phyloP scores from a whole-genome alignment of 2,329 filamentous ascomycete genomes.

The Colletotrichum abscissum region DNA sequence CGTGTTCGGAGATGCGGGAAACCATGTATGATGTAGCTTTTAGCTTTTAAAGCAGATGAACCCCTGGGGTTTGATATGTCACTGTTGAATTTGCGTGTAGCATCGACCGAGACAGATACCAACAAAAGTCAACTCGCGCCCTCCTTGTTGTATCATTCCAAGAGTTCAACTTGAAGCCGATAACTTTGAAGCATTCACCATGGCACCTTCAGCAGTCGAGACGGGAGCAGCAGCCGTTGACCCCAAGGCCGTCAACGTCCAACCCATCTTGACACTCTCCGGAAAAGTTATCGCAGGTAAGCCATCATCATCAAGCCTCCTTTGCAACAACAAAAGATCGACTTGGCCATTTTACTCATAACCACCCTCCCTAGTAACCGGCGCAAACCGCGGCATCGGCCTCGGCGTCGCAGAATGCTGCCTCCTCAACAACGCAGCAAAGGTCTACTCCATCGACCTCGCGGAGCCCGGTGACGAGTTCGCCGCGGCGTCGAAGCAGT shows the following conservation, averaged over 20 bases:
- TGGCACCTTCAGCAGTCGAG: conserved; percentile 9
- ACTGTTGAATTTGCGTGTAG: neutral
- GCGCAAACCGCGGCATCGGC: conserved; percentile 57
- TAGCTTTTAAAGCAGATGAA: neutral
- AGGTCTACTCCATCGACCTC: conserved; percentile 49
- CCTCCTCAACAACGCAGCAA: conserved; percentile 54
- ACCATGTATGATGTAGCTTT: too few relatives aligned
- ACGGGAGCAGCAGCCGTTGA: neutral
- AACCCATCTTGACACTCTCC: conserved; percentile 42
- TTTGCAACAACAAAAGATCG: too few relatives aligned
- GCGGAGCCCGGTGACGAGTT: conserved; percentile 42
- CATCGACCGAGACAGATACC: too few relatives aligned
- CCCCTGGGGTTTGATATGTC: neutral
- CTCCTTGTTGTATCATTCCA: too few relatives aligned
- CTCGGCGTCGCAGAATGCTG: conserved; percentile 60
- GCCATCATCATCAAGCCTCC: conserved; percentile 14
- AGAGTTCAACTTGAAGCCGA: neutral
- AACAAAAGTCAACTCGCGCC: too few relatives aligned
- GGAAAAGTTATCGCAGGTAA: conserved; percentile 52
- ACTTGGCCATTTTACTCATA: neutral
- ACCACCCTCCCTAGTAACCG: conserved; percentile 45
- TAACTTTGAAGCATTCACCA: neutral
- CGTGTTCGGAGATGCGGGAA: too few relatives aligned
- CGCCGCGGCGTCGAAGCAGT: conserved; percentile 38
- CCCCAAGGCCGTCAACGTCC: conserved; percentile 9